A percentile compares a stretch with the other conserved stretches of the same genome.
These are phyloP conservation scores for Lanmaoa rubissima DNA, from an alignment of 768 basidiomycete genomes.

Conservation along the genomic window DNA sequence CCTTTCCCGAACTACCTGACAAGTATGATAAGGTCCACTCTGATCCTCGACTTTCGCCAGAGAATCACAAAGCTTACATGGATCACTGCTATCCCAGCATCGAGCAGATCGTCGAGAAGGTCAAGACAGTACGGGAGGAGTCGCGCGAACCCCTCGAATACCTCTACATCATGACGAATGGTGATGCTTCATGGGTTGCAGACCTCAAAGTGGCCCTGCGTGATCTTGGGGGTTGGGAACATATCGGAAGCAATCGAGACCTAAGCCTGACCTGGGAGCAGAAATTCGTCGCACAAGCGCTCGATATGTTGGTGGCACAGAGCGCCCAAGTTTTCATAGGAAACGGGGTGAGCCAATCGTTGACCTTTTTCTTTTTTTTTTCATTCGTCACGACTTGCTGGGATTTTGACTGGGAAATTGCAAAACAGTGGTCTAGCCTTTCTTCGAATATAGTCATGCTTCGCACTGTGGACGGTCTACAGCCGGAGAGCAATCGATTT, in stretches of 20 bases:
- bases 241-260: slow-evolving; percentile 40
- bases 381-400: neutral
- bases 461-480: slow-evolving; percentile 29
- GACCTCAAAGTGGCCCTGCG: slow-evolving; percentile 36
- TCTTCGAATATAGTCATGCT: slow-evolving; percentile 42
- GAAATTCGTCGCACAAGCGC: slow-evolving; percentile 41
- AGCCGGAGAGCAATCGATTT: slow-evolving; percentile 31
- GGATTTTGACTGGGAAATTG: neutral
- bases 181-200: slow-evolving; percentile 36
- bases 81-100: slow-evolving; percentile 43
- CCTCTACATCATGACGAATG: slow-evolving; percentile 52
- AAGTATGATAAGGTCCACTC: slow-evolving; percentile 30
- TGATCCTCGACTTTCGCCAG: slow-evolving; percentile 23
- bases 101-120: slow-evolving; percentile 39
- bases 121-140: slow-evolving; percentile 32
- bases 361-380: neutral
- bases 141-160: slow-evolving; percentile 28
- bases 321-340: slow-evolving; percentile 49
- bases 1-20: slow-evolving; percentile 41
- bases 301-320: slow-evolving; percentile 50
- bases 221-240: slow-evolving; percentile 35
- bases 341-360: slow-evolving; percentile 42
- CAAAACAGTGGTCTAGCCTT: slow-evolving; percentile 37
- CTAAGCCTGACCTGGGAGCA: slow-evolving; percentile 42
- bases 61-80: slow-evolving; percentile 30